Evolutionary conservation across 257 asterid genomes (phyloP), one percentile per base, ranked within the genome.

Genomic region (Fraxinus excelsior): DNA sequence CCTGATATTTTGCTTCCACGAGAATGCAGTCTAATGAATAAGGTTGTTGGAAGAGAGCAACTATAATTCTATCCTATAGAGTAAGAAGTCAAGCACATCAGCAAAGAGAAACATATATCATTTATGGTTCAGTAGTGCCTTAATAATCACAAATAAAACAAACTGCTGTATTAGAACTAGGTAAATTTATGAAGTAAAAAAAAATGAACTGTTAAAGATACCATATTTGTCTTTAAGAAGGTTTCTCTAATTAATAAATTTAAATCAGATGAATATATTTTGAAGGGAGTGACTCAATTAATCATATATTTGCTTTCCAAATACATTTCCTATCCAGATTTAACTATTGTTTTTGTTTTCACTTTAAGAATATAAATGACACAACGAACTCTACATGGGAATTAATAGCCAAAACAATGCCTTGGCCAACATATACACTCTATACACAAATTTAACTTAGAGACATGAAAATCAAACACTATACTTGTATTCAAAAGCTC

Each of bases 21-120:
- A 98, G 97, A 81, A 96, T 96, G 88, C 98, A 96, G 82, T 96
- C 99, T 82, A 96, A 78, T 2, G 98, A 90, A 88, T 93, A 96
- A 72, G 99, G 98, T 86, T 96, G 98, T 82, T 96, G 98, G 84
- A 96, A 96, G 53, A 97, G 97, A 82, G 98, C n/a, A n/a, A n/a
- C 97, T 49, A 93, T 91, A 72, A 93, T 93, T 72, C 96, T 93
- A 76, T 93, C 98, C 97, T 94, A 84, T 18, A 80, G 76, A 80
- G 76, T 31, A 81, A 67, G 42, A 81, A 79, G 79, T 74, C 58
- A 82, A 67, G 42, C 67, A 28, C 31, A 44, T 38, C 58, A 71
- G 8, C 8, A 1, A 35, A 29, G 53, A 70, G 37, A 42, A 53
- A 67, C 21, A 31, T 8, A 60, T 40, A 46, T 19, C 58, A 38